Evolutionary conservation across 1,284 basidiomycete genomes (phyloP).

Genomic region (Violaceomyces palustris): DNA sequence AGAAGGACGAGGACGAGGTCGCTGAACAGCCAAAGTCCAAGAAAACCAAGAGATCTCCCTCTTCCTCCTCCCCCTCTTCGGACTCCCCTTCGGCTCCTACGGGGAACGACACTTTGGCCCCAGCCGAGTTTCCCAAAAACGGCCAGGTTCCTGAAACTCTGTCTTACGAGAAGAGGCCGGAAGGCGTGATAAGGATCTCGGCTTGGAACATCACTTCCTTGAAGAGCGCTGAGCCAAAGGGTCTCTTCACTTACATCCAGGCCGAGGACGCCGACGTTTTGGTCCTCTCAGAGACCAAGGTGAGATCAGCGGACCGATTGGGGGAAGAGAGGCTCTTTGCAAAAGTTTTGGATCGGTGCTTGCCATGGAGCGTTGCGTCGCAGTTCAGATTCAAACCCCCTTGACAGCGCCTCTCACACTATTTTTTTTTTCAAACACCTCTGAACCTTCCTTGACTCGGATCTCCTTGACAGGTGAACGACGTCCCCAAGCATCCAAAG

Average conservation of each 20-base stretch:
- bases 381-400: no score
- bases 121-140: conserved; percentile 22
- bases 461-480: conserved; percentile 24
- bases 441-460: neutral
- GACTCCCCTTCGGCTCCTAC: conserved; percentile 19
- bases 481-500: conserved; percentile 33
- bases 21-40: no score
- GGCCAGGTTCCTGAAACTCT: conserved; percentile 15
- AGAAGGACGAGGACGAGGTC: no score
- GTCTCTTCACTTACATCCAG: conserved; percentile 44
- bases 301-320: neutral
- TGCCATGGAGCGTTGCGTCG: no score
- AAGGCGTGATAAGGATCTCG: conserved; percentile 26
- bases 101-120: conserved; percentile 12
- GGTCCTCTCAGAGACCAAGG: conserved; percentile 48
- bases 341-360: no score
- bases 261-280: conserved; percentile 49
- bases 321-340: no score
- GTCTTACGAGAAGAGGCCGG: conserved; percentile 9
- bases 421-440: no score
- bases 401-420: no score
- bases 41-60: no score
- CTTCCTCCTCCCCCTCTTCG: no score
- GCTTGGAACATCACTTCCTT: conserved; percentile 49
- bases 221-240: conserved; percentile 41